Evolutionary conservation across 2,329 filamentous ascomycete species (phyloP).

Genomic region (Trichoderma brevicompactum): DNA sequence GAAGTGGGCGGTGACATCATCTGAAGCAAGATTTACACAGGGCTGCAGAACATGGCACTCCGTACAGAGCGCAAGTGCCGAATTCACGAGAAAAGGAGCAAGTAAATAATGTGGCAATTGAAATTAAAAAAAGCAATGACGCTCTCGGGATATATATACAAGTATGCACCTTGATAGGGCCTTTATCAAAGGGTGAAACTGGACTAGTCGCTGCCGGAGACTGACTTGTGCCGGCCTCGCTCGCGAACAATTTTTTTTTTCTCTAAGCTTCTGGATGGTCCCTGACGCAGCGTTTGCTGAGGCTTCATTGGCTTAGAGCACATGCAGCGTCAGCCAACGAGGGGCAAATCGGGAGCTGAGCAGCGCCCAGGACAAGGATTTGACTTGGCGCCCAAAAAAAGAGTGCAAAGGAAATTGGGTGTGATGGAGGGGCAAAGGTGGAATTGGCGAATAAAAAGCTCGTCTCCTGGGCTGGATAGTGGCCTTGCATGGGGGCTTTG

Average conservation of each 20-base stretch:
- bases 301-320: neutral
- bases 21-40: neutral
- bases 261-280: conserved; percentile 1
- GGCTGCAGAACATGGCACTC: neutral
- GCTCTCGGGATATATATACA: too few relatives aligned
- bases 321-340: conserved; percentile 9
- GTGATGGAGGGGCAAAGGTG: conserved; percentile 5
- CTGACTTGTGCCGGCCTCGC: neutral
- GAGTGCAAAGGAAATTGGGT: neutral
- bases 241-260: conserved; percentile 13
- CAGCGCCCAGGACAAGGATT: conserved; percentile 4
- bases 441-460: conserved; percentile 11
- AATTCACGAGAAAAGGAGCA: neutral
- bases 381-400: neutral
- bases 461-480: neutral
- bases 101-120: neutral
- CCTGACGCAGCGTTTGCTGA: conserved; percentile 2
- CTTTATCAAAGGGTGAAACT: neutral
- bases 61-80: neutral
- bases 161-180: neutral
- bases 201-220: neutral
- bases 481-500: neutral
- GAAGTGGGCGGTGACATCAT: conserved; percentile 25
- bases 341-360: conserved; percentile 16
- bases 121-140: too few relatives aligned